Conservation (phyloP, 1,139 yeast genomes). For the Candida pseudoviswanathii region DNA sequence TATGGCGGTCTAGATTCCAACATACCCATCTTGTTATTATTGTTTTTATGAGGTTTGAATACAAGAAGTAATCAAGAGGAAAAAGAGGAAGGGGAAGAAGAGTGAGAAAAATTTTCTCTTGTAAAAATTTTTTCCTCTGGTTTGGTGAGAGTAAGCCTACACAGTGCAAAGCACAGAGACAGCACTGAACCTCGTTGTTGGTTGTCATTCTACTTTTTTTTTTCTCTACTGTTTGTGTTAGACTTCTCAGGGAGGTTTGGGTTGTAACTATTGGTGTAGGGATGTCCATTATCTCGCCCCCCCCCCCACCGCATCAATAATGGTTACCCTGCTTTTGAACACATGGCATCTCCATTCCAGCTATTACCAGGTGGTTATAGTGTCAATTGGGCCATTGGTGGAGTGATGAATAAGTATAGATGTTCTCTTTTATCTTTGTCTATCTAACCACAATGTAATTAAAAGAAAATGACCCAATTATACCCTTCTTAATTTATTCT, state of each 20-base stretch:
- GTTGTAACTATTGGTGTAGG: conserved; percentile 2
- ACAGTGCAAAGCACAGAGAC: neutral
- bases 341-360: no score
- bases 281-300: no score
- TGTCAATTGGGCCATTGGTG: neutral
- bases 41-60: conserved; percentile 17
- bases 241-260: no score
- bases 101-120: neutral
- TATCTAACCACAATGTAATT: neutral
- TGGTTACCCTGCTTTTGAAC: neutral
- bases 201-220: neutral
- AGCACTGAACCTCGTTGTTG: neutral
- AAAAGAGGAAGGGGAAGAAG: neutral
- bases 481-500: neutral
- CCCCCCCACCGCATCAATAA: neutral
- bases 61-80: conserved; percentile 16
- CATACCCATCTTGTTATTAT: conserved; percentile 43
- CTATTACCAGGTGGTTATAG: neutral
- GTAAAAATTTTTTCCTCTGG: neutral
- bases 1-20: no score
- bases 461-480: neutral
- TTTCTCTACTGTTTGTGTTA: neutral
- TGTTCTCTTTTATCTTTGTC: neutral
- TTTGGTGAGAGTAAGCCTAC: neutral
- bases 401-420: neutral